Percentiles rank a stretch among this genome's conserved stretches.
Conservation (phyloP, 495 filamentous ascomycete genomes). For the Parathielavia hyrcaniae region DNA sequence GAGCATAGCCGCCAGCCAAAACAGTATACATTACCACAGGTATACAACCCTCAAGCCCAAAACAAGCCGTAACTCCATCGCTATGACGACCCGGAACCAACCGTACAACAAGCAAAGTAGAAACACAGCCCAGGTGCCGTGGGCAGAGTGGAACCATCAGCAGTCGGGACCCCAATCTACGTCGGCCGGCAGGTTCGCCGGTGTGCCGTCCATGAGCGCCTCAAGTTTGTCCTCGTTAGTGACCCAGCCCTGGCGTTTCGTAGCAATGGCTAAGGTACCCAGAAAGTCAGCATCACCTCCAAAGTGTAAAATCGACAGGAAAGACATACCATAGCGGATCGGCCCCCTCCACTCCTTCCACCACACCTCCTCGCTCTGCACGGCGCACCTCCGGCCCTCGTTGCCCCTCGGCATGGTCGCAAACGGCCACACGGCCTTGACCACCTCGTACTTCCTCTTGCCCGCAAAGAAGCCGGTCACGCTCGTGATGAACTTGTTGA, state of each 20-base stretch:
- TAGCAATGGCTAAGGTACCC: constrained; percentile 35
- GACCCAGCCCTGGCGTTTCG: constrained; percentile 45
- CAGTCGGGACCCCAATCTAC: constrained; percentile 40
- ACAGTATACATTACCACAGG: constrained; percentile 9
- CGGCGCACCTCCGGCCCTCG: constrained; percentile 35
- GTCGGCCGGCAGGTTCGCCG: constrained; percentile 21
- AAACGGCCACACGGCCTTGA: constrained; percentile 47
- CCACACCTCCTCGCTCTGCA: constrained; percentile 51
- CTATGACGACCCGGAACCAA: constrained; percentile 5
- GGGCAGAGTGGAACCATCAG: background rate
- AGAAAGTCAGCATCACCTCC: background rate
- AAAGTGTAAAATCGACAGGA: background rate
- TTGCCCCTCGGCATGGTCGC: constrained; percentile 38
- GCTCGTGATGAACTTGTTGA: constrained; percentile 41
- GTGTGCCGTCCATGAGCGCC: constrained; percentile 42
- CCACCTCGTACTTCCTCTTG: constrained; percentile 46
- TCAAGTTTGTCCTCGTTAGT: constrained; percentile 49
- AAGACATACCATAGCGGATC: constrained; percentile 33
- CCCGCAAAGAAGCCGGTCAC: constrained; percentile 39
- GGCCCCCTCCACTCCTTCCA: constrained; percentile 47
- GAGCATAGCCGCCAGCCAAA: background rate
- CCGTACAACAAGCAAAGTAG: background rate
- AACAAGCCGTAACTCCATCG: constrained; percentile 18
- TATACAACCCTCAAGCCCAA: background rate
- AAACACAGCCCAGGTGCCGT: background rate